These are phyloP conservation scores for Podosphaera xanthii DNA, from an alignment of 2,329 filamentous ascomycete genomes.

Conservation along the genomic window DNA sequence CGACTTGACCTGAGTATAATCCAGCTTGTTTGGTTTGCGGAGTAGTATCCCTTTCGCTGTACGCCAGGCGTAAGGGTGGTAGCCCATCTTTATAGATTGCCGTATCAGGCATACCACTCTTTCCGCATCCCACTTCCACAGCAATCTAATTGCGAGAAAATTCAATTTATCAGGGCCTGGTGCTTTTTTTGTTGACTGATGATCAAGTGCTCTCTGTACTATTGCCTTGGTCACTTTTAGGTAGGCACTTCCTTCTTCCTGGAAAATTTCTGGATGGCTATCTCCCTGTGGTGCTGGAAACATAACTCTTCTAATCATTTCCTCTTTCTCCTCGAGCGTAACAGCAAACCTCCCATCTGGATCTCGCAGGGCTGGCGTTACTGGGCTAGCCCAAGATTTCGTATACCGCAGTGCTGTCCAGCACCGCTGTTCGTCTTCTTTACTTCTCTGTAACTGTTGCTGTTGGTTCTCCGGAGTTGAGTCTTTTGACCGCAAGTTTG, in stretches of 20 bases:
- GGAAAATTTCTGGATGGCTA: too few relatives aligned
- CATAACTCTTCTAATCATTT: neutral
- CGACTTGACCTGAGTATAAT: neutral
- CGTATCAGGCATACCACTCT: neutral
- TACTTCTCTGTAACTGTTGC: too few relatives aligned
- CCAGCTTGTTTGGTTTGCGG: neutral
- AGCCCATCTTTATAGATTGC: neutral
- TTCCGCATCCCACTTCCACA: neutral
- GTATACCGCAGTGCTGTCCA: neutral
- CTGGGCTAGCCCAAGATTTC: neutral
- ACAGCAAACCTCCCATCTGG: neutral
- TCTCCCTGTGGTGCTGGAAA: neutral
- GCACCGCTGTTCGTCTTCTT: neutral
- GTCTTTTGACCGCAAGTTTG: too few relatives aligned
- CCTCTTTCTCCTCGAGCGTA: neutral
- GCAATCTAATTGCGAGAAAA: neutral
- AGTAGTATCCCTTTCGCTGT: neutral
- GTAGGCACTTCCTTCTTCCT: neutral
- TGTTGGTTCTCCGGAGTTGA: too few relatives aligned
- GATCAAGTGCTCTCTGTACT: neutral
- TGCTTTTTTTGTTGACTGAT: neutral
- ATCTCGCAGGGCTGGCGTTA: neutral
- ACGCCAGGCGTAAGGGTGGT: neutral
- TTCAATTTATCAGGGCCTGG: neutral
- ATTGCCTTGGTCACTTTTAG: neutral